These are phyloP conservation scores for Pseudogymnoascus sp. DNA, from an alignment of 2,329 filamentous ascomycete genomes.

Conservation along the genomic window DNA sequence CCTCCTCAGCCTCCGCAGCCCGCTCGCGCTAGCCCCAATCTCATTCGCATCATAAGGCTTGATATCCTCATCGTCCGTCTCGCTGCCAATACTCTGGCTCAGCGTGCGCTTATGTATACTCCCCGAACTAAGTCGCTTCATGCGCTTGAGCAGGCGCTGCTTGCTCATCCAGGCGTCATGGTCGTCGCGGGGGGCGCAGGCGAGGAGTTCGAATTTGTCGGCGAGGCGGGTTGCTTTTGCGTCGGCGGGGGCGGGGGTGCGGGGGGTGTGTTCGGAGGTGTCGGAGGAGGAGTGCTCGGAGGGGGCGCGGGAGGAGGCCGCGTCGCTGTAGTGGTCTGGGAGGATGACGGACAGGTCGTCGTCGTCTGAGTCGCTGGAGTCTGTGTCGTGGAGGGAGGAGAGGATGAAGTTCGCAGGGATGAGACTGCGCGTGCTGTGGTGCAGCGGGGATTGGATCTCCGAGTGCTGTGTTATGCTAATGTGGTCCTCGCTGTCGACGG, in stretches of 20 bases:
- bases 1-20: slow-evolving; percentile 25
- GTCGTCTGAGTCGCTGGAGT: slow-evolving; percentile 23
- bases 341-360: slow-evolving; percentile 21
- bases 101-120: slow-evolving; percentile 26
- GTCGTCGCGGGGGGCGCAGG: not conserved
- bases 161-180: slow-evolving; percentile 21
- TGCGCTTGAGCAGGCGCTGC: slow-evolving; percentile 19
- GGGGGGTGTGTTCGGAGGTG: slow-evolving; percentile 5
- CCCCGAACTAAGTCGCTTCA: slow-evolving; percentile 23
- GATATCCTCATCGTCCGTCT: slow-evolving; percentile 28
- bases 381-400: slow-evolving; percentile 15
- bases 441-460: slow-evolving; percentile 22
- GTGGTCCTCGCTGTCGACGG: not conserved
- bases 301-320: slow-evolving; percentile 21
- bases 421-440: slow-evolving; percentile 11
- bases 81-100: slow-evolving; percentile 27
- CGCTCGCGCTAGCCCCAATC: slow-evolving; percentile 20
- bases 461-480: slow-evolving; percentile 16
- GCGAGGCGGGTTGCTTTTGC: slow-evolving; percentile 16
- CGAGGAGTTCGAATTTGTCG: not conserved
- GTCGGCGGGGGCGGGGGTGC: slow-evolving; percentile 19
- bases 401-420: slow-evolving; percentile 22
- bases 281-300: slow-evolving; percentile 15
- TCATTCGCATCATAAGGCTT: slow-evolving; percentile 24
- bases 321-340: slow-evolving; percentile 28